Evolutionary conservation across 345 rosid genomes (phyloP).

Genomic region (Schrenkiella parvula): DNA sequence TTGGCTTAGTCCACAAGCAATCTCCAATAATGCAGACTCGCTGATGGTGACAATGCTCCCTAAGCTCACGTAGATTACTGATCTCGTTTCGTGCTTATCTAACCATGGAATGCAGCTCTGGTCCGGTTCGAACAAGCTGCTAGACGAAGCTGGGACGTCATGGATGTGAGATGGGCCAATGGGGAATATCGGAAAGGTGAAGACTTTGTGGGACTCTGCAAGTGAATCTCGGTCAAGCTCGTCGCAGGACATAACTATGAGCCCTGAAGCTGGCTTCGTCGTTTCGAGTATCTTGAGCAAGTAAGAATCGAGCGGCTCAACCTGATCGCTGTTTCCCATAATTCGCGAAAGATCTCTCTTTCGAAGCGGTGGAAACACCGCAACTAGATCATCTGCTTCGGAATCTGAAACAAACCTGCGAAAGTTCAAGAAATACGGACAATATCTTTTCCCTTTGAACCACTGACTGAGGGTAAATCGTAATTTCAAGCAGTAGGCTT

Average conservation of each 20-base stretch:
- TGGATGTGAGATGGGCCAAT: slow-evolving; percentile 45
- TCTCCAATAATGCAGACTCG: slow-evolving; percentile 38
- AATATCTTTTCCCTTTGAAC: background rate
- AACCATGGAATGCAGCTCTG: slow-evolving; percentile 48
- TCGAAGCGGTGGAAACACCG: slow-evolving; percentile 26
- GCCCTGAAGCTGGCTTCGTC: slow-evolving; percentile 35
- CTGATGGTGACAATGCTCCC: slow-evolving; percentile 39
- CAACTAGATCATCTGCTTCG: slow-evolving; percentile 26
- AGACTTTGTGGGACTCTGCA: slow-evolving; percentile 37
- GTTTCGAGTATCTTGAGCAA: slow-evolving; percentile 20
- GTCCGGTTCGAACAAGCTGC: slow-evolving; percentile 38
- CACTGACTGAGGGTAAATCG: too few species aligned
- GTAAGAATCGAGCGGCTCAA: slow-evolving; percentile 15
- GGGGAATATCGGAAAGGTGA: slow-evolving; percentile 38
- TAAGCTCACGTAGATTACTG: slow-evolving; percentile 51
- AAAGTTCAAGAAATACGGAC: background rate
- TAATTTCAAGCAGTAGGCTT: too few species aligned
- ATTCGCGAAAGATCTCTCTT: slow-evolving; percentile 29
- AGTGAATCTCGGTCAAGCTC: slow-evolving; percentile 55
- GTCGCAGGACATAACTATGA: slow-evolving; percentile 65
- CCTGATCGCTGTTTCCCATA: background rate
- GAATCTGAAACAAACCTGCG: slow-evolving; percentile 23
- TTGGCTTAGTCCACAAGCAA: slow-evolving; percentile 46
- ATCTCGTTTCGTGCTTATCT: slow-evolving; percentile 31
- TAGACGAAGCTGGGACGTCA: slow-evolving; percentile 20